These are phyloP conservation scores for Nidularia pulvinata DNA, from an alignment of 768 basidiomycete species.

Conservation along the genomic window DNA sequence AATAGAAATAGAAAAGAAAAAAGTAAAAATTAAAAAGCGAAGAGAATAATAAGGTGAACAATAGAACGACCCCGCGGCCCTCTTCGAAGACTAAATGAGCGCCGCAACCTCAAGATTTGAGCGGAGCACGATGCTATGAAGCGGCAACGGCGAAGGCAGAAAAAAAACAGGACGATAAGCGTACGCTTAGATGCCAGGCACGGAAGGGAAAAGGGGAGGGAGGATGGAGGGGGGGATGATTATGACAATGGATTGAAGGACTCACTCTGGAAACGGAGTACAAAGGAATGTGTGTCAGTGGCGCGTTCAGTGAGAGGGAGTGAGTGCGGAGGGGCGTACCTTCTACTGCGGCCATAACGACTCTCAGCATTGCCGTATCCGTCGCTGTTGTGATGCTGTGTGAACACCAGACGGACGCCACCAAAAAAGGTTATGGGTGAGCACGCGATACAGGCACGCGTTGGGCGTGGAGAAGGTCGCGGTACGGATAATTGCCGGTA, in stretches of 20 bases:
- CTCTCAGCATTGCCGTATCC: slow-evolving; percentile 84
- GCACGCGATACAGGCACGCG: too few species aligned
- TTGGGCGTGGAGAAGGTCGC: too few species aligned
- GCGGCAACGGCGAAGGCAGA: slow-evolving; percentile 15
- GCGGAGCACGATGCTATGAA: slow-evolving; percentile 66
- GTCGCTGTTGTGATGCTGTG: slow-evolving; percentile 86
- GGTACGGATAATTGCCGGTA: too few species aligned
- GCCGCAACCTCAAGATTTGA: slow-evolving; percentile 65
- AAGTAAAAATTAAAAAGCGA: too few species aligned
- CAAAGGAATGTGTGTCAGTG: slow-evolving; percentile 8
- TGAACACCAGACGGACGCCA: slow-evolving; percentile 1
- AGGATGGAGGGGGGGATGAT: slow-evolving; percentile 12
- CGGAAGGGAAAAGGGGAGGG: slow-evolving; percentile 14
- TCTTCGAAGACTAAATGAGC: slow-evolving; percentile 42
- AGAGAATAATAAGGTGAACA: too few species aligned
- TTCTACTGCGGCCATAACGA: slow-evolving; percentile 98
- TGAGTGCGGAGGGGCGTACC: slow-evolving; percentile 47
- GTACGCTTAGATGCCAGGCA: slow-evolving; percentile 18
- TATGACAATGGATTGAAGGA: slow-evolving; percentile 25
- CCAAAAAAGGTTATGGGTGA: neutral
- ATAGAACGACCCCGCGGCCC: too few species aligned
- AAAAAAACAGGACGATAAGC: slow-evolving; percentile 19
- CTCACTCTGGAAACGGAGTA: slow-evolving; percentile 58
- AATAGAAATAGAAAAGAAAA: slow-evolving; percentile 2
- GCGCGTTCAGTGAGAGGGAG: neutral